Conservation (phyloP, 257 asterid species). For the Verbascum thapsus region DNA sequence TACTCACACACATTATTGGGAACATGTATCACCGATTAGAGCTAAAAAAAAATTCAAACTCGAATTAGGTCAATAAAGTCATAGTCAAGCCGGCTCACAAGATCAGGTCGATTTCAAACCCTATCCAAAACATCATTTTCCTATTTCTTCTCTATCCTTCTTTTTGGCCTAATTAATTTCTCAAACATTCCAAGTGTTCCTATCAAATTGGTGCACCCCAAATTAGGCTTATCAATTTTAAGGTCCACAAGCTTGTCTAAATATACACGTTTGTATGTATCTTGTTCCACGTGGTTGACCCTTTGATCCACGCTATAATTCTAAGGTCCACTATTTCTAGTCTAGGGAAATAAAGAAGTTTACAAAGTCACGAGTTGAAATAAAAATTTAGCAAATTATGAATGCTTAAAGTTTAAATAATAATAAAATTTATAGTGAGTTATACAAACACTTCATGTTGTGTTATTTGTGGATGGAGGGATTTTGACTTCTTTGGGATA, state of each 20-base stretch:
- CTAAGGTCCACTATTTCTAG: conserved; percentile 1
- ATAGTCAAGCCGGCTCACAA: too few relatives aligned
- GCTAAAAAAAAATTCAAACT: too few relatives aligned
- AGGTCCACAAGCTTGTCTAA: conserved; percentile 9
- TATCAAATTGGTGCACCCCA: conserved; percentile 6
- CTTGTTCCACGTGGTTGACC: conserved; percentile 30
- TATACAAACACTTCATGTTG: not conserved
- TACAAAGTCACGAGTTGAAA: too few relatives aligned
- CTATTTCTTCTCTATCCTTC: not conserved
- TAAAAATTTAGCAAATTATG: too few relatives aligned
- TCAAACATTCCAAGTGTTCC: conserved; percentile 17
- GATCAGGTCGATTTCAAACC: not conserved
- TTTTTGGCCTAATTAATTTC: not conserved
- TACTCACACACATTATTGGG: too few relatives aligned
- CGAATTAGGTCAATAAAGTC: too few relatives aligned
- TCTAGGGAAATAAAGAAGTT: not conserved
- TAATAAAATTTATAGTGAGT: not conserved
- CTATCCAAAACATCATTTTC: not conserved
- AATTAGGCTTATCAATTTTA: not conserved
- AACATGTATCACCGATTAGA: too few relatives aligned
- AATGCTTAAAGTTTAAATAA: too few relatives aligned
- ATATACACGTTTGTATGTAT: conserved; percentile 12
- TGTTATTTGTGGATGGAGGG: not conserved
- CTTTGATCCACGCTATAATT: not conserved
- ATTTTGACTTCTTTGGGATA: too few relatives aligned